Evolutionary conservation across 75 land plant species (phyloP).

Genomic region (Picea glauca): DNA sequence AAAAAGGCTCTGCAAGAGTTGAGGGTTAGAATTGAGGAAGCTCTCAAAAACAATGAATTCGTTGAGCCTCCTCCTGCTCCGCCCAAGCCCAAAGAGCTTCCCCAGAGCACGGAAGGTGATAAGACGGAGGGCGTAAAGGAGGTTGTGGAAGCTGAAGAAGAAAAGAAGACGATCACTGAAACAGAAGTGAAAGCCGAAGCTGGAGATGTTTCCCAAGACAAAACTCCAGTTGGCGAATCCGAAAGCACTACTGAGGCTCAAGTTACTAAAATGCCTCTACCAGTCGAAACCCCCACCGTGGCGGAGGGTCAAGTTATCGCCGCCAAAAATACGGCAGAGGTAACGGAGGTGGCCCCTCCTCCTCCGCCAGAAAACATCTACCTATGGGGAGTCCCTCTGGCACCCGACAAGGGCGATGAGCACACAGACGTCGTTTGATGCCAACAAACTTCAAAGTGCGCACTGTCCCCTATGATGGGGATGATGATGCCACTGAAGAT

Average conservation of each 20-base stretch:
- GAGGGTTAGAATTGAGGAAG: constrained; percentile 43
- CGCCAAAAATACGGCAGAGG: neutral
- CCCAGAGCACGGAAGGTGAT: constrained; percentile 15
- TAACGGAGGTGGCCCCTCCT: neutral
- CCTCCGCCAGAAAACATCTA: neutral
- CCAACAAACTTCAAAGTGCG: neutral
- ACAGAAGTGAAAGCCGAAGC: no score
- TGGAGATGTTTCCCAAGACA: neutral
- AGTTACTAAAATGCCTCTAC: neutral
- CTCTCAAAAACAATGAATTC: constrained; percentile 34
- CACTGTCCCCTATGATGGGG: no score
- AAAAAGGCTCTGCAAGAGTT: constrained; percentile 69
- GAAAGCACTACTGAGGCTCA: neutral
- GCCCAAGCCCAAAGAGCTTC: neutral
- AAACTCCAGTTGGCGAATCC: neutral
- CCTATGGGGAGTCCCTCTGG: no score
- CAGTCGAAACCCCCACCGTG: neutral
- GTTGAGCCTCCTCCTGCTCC: neutral
- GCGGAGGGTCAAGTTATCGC: neutral
- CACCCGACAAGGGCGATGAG: no score
- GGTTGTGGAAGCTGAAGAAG: neutral
- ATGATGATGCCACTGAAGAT: no score
- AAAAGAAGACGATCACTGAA: no score
- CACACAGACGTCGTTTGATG: neutral
- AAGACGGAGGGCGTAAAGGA: constrained; percentile 9